Evolutionary conservation across 352 stramenopile genomes (phyloP).

Genomic region (Phytophthora chlamydospora): DNA sequence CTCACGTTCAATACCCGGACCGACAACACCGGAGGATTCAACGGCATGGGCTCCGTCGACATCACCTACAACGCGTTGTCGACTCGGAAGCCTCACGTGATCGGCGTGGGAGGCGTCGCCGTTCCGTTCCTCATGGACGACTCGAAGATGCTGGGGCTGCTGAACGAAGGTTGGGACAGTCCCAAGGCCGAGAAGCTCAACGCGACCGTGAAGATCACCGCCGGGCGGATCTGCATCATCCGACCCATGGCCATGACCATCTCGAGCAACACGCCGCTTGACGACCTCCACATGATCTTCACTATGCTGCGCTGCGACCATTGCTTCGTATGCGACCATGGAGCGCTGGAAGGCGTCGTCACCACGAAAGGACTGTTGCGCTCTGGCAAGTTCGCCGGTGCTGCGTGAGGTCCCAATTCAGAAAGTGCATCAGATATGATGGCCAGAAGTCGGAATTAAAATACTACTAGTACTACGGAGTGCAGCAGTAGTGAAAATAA

Average conservation of each 20-base stretch:
- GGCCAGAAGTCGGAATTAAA: too few species aligned
- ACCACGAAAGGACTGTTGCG: constrained; percentile 78
- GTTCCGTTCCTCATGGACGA: constrained; percentile 88
- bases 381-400: constrained; percentile 40
- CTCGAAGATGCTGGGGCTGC: constrained; percentile 73
- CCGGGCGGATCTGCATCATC: constrained; percentile 64
- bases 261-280: constrained; percentile 77
- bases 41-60: constrained; percentile 66
- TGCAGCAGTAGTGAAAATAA: too few species aligned
- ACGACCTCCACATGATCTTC: constrained; percentile 92
- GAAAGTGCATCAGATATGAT: too few species aligned
- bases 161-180: constrained; percentile 74
- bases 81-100: constrained; percentile 23
- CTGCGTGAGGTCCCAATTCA: constrained; percentile 13
- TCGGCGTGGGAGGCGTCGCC: constrained; percentile 19
- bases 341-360: constrained; percentile 81
- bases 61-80: constrained; percentile 73
- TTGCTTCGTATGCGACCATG: constrained; percentile 89
- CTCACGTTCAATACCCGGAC: constrained; percentile 42
- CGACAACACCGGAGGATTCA: constrained; percentile 60
- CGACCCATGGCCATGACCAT: constrained; percentile 84
- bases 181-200: constrained; percentile 67
- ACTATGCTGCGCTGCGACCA: constrained; percentile 90
- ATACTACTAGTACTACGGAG: too few species aligned
- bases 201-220: constrained; percentile 70